Evolutionary conservation across 164 flowering plant genomes (phyloP), one percentile per base, ranked within the genome.

Genomic region (Umbilicus rupestris): DNA sequence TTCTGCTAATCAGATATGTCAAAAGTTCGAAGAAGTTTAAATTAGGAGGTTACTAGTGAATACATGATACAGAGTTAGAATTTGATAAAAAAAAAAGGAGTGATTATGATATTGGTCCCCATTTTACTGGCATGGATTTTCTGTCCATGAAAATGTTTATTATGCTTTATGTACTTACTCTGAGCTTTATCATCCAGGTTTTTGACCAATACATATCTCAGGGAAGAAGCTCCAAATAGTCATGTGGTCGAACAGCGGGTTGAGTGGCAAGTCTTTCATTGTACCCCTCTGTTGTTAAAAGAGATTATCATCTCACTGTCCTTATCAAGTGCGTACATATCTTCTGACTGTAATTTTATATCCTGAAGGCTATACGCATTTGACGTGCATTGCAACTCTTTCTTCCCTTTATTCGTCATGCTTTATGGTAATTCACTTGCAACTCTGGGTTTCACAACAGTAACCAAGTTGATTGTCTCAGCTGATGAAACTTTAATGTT

Each of bases 321-420:
- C 26, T 63, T 22, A 2, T 5, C 39, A 63, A 63, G 0, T 19
- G 44, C 7, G 2, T 28, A 16, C 31, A 3, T 52, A 7, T 60
- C 1, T 70, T 68, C 73, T 78, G 69, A 75, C 62, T 44, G 29
- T 60, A 28, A 9, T 67, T 49, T 59, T 58, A 42, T 64, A 66
- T 47, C 14, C 20, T 85, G 84, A 73, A 95, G 99, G 99, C 72
- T 95, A 69, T 95, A 95, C 75, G 94, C 99, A 65, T 95, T 92
- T 82, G 99, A 92, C 73, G 99, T 95, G 70, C 99, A 95, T 83
- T 95, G 97, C 96, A 95, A 92, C 82, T 90, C 99, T 71, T 95
- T 95, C 91, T 92, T 92, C 87, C 99, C 99, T 22, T 72, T 88
- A 84, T 95, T 95, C 72, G 83, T 92, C 70, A 28, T 90, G 83